Base-by-base conservation (phyloP, 352 stramenopile genomes). In the Pythium brachiatum region DNA sequence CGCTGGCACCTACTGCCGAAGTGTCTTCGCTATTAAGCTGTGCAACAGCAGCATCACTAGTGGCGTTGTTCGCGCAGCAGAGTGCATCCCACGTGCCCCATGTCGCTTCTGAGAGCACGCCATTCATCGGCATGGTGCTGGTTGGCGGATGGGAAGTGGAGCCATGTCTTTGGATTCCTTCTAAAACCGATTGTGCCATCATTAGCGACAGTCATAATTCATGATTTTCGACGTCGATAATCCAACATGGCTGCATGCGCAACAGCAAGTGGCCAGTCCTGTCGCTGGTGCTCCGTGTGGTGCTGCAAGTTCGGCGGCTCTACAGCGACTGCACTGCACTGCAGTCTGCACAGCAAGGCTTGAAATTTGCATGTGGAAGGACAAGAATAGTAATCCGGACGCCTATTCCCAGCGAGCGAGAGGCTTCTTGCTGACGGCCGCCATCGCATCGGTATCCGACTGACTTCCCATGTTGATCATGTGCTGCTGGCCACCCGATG, bases 51-150 rank as follows among this genome's bases (percentile, higher is more conserved):
- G 18, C 15, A 18, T 15, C 29, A 15, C 23, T 12, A 16, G 12
- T 7, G 23, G 21, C 27, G 3, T 36, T 9, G 32, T n/a, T 21
- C 8, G 41, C 7, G 38, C n/a, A 51, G 46, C 21, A 54, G 12
- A 31, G 32, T 44, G 70, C 72, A 65, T 90, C 83, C 83, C 83
- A 92, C 7, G 79, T 91, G 53, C 83, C 81, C 83, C 83, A 92
- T 29, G 83, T 92, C 57, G 86, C 66, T 18, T 63, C 55, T n/a
- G 83, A 61, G 53, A 92, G 68, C 46, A 92, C 71, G 41, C 78
- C 78, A 71, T 92, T 92, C 83, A 92, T 92, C 12, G 50, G 26
- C 53, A 57, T 64, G 21, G 20, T 18, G 21, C 44, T 56, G 50
- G n/a, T 41, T 56, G 26, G 26, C 26, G 5, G 13, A 36, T 20